A percentile compares a stretch with the other conserved stretches of the same genome.
phyloP scores from a whole-genome alignment of 1,139 yeast species.

The Candida sanyaensis region DNA sequence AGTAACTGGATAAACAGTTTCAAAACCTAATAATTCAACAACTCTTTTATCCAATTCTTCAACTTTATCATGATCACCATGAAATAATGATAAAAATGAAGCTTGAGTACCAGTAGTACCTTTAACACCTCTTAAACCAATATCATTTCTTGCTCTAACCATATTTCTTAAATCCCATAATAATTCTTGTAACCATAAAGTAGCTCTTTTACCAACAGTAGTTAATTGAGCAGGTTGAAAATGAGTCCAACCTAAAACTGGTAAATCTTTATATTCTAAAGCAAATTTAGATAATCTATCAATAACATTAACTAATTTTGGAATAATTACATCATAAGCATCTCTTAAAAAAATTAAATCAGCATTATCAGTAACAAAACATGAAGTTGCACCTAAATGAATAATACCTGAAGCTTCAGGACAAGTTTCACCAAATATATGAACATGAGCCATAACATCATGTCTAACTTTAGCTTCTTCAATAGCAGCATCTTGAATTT shows the following conservation, averaged over 20 bases:
- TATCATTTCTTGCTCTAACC: conserved; percentile 92
- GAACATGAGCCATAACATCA: conserved; percentile 99
- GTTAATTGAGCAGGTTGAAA: conserved; percentile 99
- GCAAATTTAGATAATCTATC: conserved; percentile 90
- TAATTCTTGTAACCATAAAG: conserved; percentile 96
- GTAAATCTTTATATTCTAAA: conserved; percentile 86
- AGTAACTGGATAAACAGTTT: conserved; percentile 93
- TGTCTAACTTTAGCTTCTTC: conserved; percentile 99
- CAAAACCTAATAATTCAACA: conserved; percentile 90
- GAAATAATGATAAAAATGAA: conserved; percentile 90
- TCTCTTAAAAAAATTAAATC: conserved; percentile 95
- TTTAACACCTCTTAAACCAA: conserved; percentile 97
- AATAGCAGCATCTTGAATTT: conserved; percentile 81
- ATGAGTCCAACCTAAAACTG: conserved; percentile 99
- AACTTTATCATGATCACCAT: conserved; percentile 95
- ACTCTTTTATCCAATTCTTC: conserved; percentile 90
- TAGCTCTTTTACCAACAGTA: conserved; percentile 97
- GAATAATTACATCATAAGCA: conserved; percentile 90
- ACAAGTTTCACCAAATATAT: conserved; percentile 86
- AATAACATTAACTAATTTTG: conserved; percentile 93
- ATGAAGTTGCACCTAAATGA: conserved; percentile 97
- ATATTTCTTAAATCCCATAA: conserved; percentile 97
- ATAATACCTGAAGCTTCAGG: conserved; percentile 98
- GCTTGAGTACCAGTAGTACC: conserved; percentile 99
- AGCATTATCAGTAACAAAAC: conserved; percentile 97